Percentiles rank a stretch among this genome's conserved stretches.
Conservation (phyloP, 805 yeast species). For the Metschnikowia orientalis region DNA sequence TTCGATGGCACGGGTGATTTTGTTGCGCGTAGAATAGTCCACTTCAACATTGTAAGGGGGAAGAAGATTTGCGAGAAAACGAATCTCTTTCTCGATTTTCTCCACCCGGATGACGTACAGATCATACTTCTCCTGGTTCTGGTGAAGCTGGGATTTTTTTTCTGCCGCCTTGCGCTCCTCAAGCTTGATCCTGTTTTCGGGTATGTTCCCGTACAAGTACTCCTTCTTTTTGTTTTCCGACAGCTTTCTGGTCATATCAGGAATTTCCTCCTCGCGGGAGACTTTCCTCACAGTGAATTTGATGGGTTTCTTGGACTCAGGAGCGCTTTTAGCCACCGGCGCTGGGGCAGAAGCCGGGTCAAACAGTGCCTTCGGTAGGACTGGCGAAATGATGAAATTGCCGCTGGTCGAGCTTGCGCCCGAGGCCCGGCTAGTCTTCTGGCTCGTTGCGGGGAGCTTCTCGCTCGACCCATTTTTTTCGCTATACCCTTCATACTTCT, state of each 20-base stretch:
- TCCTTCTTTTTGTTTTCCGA: not conserved
- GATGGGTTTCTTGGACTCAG: conserved; percentile 14
- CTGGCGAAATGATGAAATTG: conserved; percentile 6
- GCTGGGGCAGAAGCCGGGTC: conserved; percentile 1
- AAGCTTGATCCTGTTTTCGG: conserved; percentile 14
- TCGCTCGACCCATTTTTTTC: not conserved
- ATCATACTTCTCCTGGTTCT: conserved; percentile 32
- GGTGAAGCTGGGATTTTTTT: conserved; percentile 13
- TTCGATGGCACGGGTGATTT: conserved; percentile 38
- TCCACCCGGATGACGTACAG: conserved; percentile 27
- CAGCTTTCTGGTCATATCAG: not conserved
- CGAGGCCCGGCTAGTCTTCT: not conserved
- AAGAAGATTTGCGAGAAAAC: conserved; percentile 33
- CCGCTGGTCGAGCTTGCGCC: not conserved
- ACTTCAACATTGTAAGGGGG: conserved; percentile 44
- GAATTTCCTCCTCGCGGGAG: conserved; percentile 12
- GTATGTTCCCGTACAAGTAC: conserved; percentile 18
- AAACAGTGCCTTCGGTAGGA: conserved; percentile 5
- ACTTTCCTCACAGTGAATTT: conserved; percentile 20
- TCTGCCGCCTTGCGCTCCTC: conserved; percentile 11
- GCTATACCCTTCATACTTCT: conserved; percentile 3
- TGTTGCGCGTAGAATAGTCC: conserved; percentile 38
- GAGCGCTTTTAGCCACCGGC: conserved; percentile 7
- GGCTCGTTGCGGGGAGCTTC: not conserved
- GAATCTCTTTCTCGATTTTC: conserved; percentile 39